phyloP scores from a whole-genome alignment of 2,329 filamentous ascomycete species.

The Cryphonectria naterciae region DNA sequence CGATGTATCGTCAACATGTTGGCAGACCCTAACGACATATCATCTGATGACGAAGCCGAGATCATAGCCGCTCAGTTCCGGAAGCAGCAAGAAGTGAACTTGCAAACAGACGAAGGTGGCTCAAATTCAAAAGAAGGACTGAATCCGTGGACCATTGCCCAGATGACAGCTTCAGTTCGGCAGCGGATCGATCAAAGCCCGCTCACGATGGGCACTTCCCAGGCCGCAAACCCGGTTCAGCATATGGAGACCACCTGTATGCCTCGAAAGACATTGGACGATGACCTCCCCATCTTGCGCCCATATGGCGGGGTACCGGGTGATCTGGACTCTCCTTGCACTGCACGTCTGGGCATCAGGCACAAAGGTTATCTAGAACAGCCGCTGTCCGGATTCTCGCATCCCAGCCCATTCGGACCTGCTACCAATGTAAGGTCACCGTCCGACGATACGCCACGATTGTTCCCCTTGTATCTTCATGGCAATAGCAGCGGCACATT shows the following conservation, averaged over 20 bases:
- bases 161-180: slow-evolving; percentile 37
- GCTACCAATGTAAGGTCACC: background rate
- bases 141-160: slow-evolving; percentile 48
- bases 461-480: background rate
- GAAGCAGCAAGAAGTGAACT: background rate
- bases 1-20: slow-evolving; percentile 26
- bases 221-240: background rate
- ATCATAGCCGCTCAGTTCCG: background rate
- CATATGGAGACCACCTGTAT: background rate
- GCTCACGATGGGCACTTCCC: background rate
- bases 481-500: slow-evolving; percentile 1
- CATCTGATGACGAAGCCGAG: slow-evolving; percentile 27
- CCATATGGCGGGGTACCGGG: slow-evolving; percentile 35
- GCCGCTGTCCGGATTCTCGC: background rate
- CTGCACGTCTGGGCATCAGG: background rate
- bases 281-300: slow-evolving; percentile 37
- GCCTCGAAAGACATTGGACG: background rate
- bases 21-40: slow-evolving; percentile 22
- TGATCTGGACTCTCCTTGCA: slow-evolving; percentile 35
- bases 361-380: background rate
- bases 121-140: slow-evolving; percentile 32
- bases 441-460: background rate
- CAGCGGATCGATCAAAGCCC: background rate
- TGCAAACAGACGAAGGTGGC: background rate
- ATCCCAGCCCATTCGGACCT: background rate